Percentiles rank a stretch among this genome's conserved stretches.
phyloP scores from a whole-genome alignment of 1,284 basidiomycete species.

The Puccinia horiana region DNA sequence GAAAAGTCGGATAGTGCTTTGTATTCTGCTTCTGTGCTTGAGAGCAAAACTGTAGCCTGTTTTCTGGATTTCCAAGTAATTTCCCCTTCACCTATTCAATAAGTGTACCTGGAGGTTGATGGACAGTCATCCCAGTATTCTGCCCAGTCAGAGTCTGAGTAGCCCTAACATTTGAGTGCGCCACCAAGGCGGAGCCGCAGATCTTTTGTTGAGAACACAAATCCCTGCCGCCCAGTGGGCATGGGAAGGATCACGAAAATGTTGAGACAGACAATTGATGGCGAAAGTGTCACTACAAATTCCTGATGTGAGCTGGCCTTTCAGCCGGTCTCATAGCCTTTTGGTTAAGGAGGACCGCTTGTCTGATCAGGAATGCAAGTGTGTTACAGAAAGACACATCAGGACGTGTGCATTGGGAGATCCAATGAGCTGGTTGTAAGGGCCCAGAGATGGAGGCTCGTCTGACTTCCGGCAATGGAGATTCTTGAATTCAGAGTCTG shows the following conservation, averaged over 20 bases:
- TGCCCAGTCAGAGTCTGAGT: slow-evolving; percentile 26
- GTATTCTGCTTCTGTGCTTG: too few species aligned
- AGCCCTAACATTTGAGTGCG: neutral
- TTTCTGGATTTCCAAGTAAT: too few species aligned
- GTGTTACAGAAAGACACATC: neutral
- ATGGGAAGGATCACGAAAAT: neutral
- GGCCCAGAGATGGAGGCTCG: neutral
- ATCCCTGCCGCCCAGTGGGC: neutral
- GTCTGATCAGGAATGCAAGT: too few species aligned
- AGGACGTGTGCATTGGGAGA: slow-evolving; percentile 10
- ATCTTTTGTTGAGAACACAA: slow-evolving; percentile 8
- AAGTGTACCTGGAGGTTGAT: too few species aligned
- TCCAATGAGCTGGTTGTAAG: slow-evolving; percentile 2
- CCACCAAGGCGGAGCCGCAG: slow-evolving; percentile 9
- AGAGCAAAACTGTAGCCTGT: too few species aligned
- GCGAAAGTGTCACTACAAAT: too few species aligned
- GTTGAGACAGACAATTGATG: slow-evolving; percentile 5
- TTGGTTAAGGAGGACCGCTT: too few species aligned
- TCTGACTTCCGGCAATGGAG: neutral
- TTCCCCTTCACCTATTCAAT: too few species aligned
- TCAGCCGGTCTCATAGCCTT: too few species aligned
- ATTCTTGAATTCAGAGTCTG: neutral
- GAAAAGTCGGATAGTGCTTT: too few species aligned
- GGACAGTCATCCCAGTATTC: too few species aligned
- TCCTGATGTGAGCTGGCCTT: too few species aligned